Percentiles rank a stretch among this genome's conserved stretches.
Conservation (phyloP, 306 rosid species). For the Styphnolobium japonicum region DNA sequence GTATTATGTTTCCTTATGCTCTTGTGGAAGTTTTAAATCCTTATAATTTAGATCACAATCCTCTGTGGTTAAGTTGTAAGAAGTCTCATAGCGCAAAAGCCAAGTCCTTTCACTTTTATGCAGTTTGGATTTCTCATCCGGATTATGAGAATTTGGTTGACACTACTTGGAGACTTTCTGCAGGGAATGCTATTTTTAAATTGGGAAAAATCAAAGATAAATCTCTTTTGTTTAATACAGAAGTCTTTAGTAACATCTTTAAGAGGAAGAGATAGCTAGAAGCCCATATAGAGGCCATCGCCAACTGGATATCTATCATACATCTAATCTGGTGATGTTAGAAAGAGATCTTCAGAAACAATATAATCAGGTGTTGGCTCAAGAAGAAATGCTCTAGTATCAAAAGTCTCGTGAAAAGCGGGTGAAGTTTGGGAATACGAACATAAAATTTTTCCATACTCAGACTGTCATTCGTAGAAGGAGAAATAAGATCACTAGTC, state of each 20-base stretch:
- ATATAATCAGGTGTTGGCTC: too few relatives aligned
- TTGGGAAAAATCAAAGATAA: background rate
- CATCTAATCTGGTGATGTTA: too few relatives aligned
- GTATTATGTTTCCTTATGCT: background rate
- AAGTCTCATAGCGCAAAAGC: background rate
- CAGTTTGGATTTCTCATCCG: background rate
- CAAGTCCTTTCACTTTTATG: background rate
- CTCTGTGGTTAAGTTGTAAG: background rate
- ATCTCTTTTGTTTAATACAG: background rate
- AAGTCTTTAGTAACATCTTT: background rate
- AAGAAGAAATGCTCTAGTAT: too few relatives aligned
- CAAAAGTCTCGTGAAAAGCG: background rate
- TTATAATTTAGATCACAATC: background rate
- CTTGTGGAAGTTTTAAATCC: too few relatives aligned
- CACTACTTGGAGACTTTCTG: background rate
- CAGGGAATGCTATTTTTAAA: background rate
- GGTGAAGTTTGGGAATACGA: too few relatives aligned
- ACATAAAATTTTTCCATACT: too few relatives aligned
- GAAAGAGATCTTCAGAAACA: too few relatives aligned
- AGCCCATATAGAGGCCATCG: too few relatives aligned
- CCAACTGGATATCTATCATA: too few relatives aligned
- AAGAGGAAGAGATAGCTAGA: background rate
- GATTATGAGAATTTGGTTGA: background rate
- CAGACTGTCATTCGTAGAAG: too few relatives aligned
- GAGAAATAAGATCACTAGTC: too few relatives aligned